Conservation (phyloP, 2,329 filamentous ascomycete species). For the Stagonosporopsis vannaccii region DNA sequence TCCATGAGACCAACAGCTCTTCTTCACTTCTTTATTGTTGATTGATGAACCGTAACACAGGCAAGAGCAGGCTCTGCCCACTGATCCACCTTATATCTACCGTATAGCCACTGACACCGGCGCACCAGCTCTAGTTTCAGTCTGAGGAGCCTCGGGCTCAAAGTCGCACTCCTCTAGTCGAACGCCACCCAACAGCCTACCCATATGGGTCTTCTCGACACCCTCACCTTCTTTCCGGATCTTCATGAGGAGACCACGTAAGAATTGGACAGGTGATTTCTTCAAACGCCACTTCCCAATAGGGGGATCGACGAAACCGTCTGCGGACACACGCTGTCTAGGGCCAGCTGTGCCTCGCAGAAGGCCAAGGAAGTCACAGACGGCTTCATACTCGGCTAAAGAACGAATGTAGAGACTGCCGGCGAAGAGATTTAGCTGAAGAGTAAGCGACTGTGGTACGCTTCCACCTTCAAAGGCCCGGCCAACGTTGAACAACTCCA, state of each 20-base stretch:
- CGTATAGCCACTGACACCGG: not conserved
- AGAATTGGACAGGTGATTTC: slow-evolving; percentile 52
- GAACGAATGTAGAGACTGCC: slow-evolving; percentile 70
- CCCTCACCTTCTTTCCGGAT: slow-evolving; percentile 46
- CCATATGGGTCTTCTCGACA: slow-evolving; percentile 56
- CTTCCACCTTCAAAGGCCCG: slow-evolving; percentile 1
- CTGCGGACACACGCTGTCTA: slow-evolving; percentile 36
- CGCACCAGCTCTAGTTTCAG: not conserved
- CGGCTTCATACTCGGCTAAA: slow-evolving; percentile 61
- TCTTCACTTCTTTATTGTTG: not conserved
- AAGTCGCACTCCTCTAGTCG: slow-evolving; percentile 48
- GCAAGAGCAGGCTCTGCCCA: not conserved
- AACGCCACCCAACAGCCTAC: slow-evolving; percentile 48
- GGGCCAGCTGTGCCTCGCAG: slow-evolving; percentile 34
- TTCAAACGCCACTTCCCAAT: slow-evolving; percentile 42
- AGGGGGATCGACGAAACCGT: slow-evolving; percentile 48
- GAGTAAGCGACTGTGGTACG: slow-evolving; percentile 42
- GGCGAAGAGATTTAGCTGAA: slow-evolving; percentile 70
- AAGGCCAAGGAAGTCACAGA: slow-evolving; percentile 63
- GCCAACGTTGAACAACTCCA: slow-evolving; percentile 56
- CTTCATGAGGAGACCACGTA: slow-evolving; percentile 47
- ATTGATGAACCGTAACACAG: not conserved
- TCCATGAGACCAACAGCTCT: not conserved
- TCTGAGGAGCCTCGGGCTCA: not conserved
- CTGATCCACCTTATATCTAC: not conserved